These are phyloP conservation scores for Dioscorea cayenensis DNA, from an alignment of 116 monocot genomes.

Conservation along the genomic window DNA sequence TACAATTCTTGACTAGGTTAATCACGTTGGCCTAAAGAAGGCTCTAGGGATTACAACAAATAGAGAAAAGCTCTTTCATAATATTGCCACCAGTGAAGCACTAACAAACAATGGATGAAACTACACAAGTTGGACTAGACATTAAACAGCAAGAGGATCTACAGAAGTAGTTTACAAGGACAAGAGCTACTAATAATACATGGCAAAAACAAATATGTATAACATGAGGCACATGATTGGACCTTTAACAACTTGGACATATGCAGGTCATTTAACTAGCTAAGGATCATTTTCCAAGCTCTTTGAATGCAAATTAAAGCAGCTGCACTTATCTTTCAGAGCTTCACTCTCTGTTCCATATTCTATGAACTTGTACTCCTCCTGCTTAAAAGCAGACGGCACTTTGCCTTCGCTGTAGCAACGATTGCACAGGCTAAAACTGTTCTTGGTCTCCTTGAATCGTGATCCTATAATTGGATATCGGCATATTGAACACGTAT, in stretches of 20 bases:
- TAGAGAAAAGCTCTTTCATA: not conserved
- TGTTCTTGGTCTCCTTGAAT: constrained; percentile 77
- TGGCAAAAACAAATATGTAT: constrained; percentile 3
- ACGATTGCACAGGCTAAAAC: constrained; percentile 76
- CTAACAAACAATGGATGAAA: not conserved
- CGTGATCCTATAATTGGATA: constrained; percentile 94
- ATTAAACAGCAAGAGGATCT: not conserved
- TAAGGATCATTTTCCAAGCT: constrained; percentile 41
- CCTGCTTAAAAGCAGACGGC: constrained; percentile 71
- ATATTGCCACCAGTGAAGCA: not conserved
- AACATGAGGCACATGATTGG: constrained; percentile 3
- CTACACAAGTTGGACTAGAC: not conserved
- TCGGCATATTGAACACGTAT: constrained; percentile 77
- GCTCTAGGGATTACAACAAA: not conserved
- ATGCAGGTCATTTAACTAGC: constrained; percentile 3
- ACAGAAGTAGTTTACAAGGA: constrained; percentile 26
- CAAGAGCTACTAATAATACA: constrained; percentile 11
- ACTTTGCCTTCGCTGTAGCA: constrained; percentile 99
- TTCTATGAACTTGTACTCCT: constrained; percentile 92
- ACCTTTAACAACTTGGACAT: not conserved
- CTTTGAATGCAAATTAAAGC: constrained; percentile 70
- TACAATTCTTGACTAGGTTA: not conserved
- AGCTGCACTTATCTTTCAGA: constrained; percentile 90
- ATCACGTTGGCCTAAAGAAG: not conserved
- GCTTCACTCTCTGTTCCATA: constrained; percentile 83